phyloP scores from a whole-genome alignment of 2,329 filamentous ascomycete genomes.

The Hypocreales sp. region DNA sequence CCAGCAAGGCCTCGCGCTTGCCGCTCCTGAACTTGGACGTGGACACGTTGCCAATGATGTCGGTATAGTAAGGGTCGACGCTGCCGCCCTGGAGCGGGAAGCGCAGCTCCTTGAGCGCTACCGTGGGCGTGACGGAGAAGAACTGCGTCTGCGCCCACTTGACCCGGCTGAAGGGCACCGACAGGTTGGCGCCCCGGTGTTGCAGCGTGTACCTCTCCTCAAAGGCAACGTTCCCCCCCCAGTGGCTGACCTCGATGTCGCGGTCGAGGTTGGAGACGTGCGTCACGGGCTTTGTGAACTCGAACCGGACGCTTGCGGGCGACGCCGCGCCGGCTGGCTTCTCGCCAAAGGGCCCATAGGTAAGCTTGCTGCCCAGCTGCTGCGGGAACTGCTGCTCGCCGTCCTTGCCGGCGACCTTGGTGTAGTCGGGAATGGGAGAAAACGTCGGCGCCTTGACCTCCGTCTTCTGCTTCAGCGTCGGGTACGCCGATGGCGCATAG shows the following conservation, averaged over 20 bases:
- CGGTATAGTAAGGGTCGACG: conserved; percentile 82
- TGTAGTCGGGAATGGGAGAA: conserved; percentile 67
- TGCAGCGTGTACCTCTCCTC: conserved; percentile 86
- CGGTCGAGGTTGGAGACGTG: conserved; percentile 70
- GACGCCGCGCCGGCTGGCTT: conserved; percentile 62
- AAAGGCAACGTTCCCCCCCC: conserved; percentile 91
- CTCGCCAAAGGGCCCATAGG: conserved; percentile 78
- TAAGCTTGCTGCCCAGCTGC: conserved; percentile 73
- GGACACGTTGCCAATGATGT: conserved; percentile 93
- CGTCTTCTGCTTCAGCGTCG: conserved; percentile 86
- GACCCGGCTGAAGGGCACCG: conserved; percentile 57
- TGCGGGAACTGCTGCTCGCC: conserved; percentile 53
- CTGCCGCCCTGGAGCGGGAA: conserved; percentile 70
- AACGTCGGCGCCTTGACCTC: conserved; percentile 76
- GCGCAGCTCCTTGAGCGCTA: conserved; percentile 67
- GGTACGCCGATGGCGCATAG: conserved; percentile 71
- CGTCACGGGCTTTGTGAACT: conserved; percentile 84
- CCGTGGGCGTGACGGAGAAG: conserved; percentile 60
- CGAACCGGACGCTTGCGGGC: conserved; percentile 70
- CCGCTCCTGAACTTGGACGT: conserved; percentile 76
- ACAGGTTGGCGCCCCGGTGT: conserved; percentile 71
- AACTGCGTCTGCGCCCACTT: conserved; percentile 60
- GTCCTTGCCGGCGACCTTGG: conserved; percentile 46
- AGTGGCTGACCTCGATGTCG: conserved; percentile 91
- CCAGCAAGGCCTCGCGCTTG: conserved; percentile 64